Evolutionary conservation across 345 rosid species (phyloP), one percentile per base, ranked within the genome.

Genomic region (Mercurialis annua): DNA sequence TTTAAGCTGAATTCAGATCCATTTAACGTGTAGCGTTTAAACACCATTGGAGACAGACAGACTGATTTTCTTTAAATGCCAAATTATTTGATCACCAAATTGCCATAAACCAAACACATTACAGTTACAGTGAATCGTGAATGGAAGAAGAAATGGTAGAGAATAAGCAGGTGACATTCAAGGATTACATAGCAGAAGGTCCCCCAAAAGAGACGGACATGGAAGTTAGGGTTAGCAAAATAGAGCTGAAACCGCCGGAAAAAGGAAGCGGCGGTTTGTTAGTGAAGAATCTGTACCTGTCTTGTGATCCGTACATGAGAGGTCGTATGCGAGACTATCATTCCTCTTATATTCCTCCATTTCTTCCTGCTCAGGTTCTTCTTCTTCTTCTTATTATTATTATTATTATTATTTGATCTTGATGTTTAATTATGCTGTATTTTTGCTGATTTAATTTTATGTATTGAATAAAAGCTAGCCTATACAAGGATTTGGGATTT

Each of bases 401-500:
- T 10, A 10, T 40, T 40, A 10, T 8, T 40, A 3, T 40, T 10
- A 40, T 9, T 40, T 40, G 44, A 40, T 8, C 44, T 44, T 31
- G 11, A 27, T 46, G 52, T n/a, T n/a, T n/a, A n/a, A n/a, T n/a
- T n/a, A n/a, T n/a, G n/a, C n/a, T n/a, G 38, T 33, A n/a, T 15
- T 71, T 5, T 38, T 34, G n/a, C n/a, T n/a, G n/a, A n/a, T n/a
- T n/a, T n/a, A n/a, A n/a, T n/a, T n/a, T n/a, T n/a, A n/a, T n/a
- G n/a, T n/a, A n/a, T n/a, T n/a, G n/a, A n/a, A n/a, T n/a, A n/a
- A n/a, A n/a, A n/a, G n/a, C n/a, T n/a, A 89, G 97, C 67, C 83
- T 30, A 58, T 92, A 2, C 78, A 85, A 80, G 97, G 97, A 67
- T 85, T 90, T 53, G 97, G 91, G 14, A 72, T 92, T 58, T 81